Percentiles rank a stretch among this genome's conserved stretches.
Conservation (phyloP, 1,284 basidiomycete genomes). For the Ceratobasidium sp. region DNA sequence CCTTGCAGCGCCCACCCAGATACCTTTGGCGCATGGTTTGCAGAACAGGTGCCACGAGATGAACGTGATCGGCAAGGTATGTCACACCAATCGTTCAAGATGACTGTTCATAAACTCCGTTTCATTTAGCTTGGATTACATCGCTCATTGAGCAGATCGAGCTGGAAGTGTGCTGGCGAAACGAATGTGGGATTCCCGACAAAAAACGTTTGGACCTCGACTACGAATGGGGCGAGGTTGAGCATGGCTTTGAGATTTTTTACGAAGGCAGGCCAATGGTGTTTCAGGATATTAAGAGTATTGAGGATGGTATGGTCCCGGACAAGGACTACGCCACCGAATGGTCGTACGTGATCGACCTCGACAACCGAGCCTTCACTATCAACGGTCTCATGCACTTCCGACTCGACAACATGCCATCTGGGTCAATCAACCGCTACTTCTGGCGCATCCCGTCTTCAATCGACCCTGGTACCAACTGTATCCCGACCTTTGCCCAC, state of each 20-base stretch:
- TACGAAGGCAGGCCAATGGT: neutral
- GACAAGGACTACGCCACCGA: neutral
- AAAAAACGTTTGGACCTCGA: neutral
- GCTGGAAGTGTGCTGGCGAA: neutral
- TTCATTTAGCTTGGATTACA: neutral
- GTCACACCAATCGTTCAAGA: neutral
- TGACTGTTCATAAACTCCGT: neutral
- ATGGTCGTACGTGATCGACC: slow-evolving; percentile 38
- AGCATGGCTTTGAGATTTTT: neutral
- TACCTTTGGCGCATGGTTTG: neutral
- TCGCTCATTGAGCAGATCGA: neutral
- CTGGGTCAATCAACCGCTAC: neutral
- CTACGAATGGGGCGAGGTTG: neutral
- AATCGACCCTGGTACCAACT: neutral
- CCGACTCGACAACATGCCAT: slow-evolving; percentile 31
- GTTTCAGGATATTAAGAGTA: neutral
- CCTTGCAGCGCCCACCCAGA: neutral
- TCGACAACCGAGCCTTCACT: slow-evolving; percentile 35
- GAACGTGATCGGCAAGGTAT: neutral
- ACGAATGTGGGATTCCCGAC: neutral
- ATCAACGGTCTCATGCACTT: slow-evolving; percentile 35
- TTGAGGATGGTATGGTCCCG: neutral
- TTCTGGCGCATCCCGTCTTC: neutral
- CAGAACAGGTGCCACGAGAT: neutral
- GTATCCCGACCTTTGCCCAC: neutral